Base-by-base conservation (phyloP, 768 basidiomycete genomes). In the Boletus sp. region DNA sequence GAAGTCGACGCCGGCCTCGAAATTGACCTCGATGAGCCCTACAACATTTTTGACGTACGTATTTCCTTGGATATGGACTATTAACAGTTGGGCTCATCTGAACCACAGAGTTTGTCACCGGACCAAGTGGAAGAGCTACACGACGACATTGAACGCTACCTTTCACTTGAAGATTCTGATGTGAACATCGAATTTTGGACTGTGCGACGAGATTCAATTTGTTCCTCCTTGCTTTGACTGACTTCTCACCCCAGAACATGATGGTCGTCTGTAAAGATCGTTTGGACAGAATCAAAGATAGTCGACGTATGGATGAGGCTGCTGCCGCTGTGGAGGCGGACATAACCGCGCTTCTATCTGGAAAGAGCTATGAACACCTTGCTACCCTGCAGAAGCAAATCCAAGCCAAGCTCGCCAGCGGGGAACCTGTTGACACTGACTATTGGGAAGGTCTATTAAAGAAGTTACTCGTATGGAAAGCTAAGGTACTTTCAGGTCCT, bases 121-220 rank as follows among this genome's bases (percentile, higher is more conserved):
- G 83, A 87, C 47, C 95, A 99, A 77, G 90, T 92, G 8, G 86
- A 94, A 61, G 96, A 99, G 70, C 76, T 99, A 15, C 92, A 96
- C 61, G 90, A 92, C 50, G 95, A 98, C 71, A 98, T 99, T 61
- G 87, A 94, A 71, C 85, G 84, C 60, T 98, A 98, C 68, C 78
- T 99, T 37, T 81, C 85, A 9, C 79, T 99, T 20, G 97, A 99
- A 70, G 85, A 87, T 60, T 79, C 82, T 7, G 86, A 93, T 10
- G 77, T 85, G 50, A 96, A 95, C 70, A 83, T 97, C 55, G 96
- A 99, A 63, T 99, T 98, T 71, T 99, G 97, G 97, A 94, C 94
- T 58, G 94, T 94, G 71, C 55, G 83, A 68, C 40, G 12, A 17
- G 32, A 41, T 59, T 33, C 33, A 8, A 18, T 50, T 42, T 54